Percentiles rank a stretch among this genome's conserved stretches.
phyloP scores from a whole-genome alignment of 1,284 basidiomycete genomes.

The Takashimella tepidaria region DNA sequence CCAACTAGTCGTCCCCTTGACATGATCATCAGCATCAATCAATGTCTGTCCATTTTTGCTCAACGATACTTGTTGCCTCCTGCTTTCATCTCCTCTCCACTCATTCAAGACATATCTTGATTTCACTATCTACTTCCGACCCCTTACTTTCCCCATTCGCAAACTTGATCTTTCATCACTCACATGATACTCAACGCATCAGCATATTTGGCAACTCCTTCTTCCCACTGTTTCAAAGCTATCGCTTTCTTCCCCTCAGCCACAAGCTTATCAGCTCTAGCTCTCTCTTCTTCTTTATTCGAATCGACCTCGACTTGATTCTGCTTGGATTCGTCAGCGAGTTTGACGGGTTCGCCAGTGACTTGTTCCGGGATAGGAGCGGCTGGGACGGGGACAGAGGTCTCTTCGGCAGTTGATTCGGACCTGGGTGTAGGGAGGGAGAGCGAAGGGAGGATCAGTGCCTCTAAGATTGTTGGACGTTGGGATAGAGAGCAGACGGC shows the following conservation, averaged over 20 bases:
- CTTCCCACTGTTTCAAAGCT: slow-evolving; percentile 78
- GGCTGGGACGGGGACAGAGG: not conserved
- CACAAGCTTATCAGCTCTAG: slow-evolving; percentile 31
- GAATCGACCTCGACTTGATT: not conserved
- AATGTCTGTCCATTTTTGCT: too few species aligned
- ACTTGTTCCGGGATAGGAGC: not conserved
- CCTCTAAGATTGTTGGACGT: too few species aligned
- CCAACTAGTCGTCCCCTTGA: slow-evolving; percentile 64
- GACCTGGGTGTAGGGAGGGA: too few species aligned
- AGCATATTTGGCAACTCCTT: slow-evolving; percentile 76
- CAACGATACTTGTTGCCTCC: too few species aligned
- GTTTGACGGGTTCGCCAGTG: not conserved
- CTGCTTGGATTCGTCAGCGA: not conserved
- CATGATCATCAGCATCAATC: not conserved
- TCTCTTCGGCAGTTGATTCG: not conserved
- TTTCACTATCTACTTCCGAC: too few species aligned
- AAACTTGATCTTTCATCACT: slow-evolving; percentile 22
- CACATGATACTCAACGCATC: slow-evolving; percentile 76
- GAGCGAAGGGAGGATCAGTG: not conserved
- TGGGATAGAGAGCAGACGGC: not conserved
- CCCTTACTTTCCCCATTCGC: too few species aligned
- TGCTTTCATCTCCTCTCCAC: too few species aligned
- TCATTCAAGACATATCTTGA: too few species aligned
- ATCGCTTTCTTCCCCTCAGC: slow-evolving; percentile 58
- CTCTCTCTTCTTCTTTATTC: slow-evolving; percentile 6